Base-by-base conservation (phyloP, 495 filamentous ascomycete genomes). In the Astrothelium macrocarpum region DNA sequence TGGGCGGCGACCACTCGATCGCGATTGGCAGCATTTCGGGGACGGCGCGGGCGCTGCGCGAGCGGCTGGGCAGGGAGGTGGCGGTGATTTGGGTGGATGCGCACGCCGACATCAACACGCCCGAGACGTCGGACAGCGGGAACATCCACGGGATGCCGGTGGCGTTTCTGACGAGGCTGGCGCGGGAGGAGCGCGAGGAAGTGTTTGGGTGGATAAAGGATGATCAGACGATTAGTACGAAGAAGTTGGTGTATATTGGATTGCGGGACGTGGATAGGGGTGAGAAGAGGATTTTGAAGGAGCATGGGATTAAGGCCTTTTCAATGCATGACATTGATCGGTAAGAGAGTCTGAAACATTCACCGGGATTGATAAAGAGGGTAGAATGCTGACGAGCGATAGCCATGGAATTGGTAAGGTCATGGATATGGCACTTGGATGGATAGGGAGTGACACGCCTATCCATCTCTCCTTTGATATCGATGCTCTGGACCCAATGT, bases 121-220 rank as follows among this genome's bases (percentile, higher is more conserved):
- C 94, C 56, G 91, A 97, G 81, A 88, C 86, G 49, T 90, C 87
- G 67, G 87, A 79, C 14, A 94, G 89, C 62, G 94, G 94, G 1
- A 97, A 97, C 73, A 89, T 99, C 67, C 94, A 99, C 76, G 94
- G 94, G 46, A 99, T 99, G 94, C 95, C 94, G 10, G 90, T 97
- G 62, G 86, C 89, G 1, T 99, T 96, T 75, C 73, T 97, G 67
- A 91, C 91, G 0, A 88, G 93, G 20, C 77, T 97, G 59, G 87
- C 91, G 29, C 81, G 77, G 67, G 89, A 90, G 70, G 84, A 89
- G 18, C 70, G 74, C 49, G 77, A 84, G 60, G 86, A 90, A 64
- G 80, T 88, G 60, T 97, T 97, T 74, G 93, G 91, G 59, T 97
- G 95, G 94, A 69, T 97, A 59, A 74, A 85, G 70, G 79, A 85